A percentile compares a stretch with the other conserved stretches of the same genome.
Conservation (phyloP, 2,329 filamentous ascomycete genomes). For the Corynespora cassiicola region DNA sequence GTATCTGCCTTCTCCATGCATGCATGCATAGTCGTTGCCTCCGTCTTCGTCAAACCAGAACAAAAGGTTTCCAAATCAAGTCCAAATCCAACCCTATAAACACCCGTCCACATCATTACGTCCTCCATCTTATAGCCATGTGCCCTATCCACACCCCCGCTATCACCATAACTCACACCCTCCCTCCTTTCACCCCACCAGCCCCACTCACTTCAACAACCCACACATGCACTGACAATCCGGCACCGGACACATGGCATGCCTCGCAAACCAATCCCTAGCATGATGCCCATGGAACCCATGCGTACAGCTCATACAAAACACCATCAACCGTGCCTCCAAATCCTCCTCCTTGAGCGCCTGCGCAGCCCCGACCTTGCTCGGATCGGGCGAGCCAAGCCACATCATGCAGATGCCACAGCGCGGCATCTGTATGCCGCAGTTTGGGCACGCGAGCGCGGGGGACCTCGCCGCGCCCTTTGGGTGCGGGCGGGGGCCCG, state of each 20-base stretch:
- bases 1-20: too few relatives aligned
- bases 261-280: conserved; percentile 64
- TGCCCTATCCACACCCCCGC: neutral
- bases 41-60: too few relatives aligned
- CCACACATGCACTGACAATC: conserved; percentile 63
- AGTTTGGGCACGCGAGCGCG: conserved; percentile 66
- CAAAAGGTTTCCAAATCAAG: too few relatives aligned
- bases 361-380: conserved; percentile 46
- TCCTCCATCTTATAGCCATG: neutral
- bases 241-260: conserved; percentile 61
- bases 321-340: conserved; percentile 63
- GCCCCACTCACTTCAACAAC: conserved; percentile 43
- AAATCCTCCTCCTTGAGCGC: conserved; percentile 50
- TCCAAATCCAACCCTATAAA: neutral
- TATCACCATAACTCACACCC: neutral
- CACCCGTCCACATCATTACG: neutral
- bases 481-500: conserved; percentile 11
- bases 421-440: conserved; percentile 67
- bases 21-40: too few relatives aligned
- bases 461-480: conserved; percentile 38
- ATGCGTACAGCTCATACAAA: conserved; percentile 69
- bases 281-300: conserved; percentile 70
- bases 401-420: conserved; percentile 68
- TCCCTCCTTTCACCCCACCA: too few relatives aligned
- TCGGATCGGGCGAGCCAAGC: conserved; percentile 65